These are phyloP conservation scores for Lactarius akahatsu DNA, from an alignment of 768 basidiomycete genomes.

Conservation along the genomic window DNA sequence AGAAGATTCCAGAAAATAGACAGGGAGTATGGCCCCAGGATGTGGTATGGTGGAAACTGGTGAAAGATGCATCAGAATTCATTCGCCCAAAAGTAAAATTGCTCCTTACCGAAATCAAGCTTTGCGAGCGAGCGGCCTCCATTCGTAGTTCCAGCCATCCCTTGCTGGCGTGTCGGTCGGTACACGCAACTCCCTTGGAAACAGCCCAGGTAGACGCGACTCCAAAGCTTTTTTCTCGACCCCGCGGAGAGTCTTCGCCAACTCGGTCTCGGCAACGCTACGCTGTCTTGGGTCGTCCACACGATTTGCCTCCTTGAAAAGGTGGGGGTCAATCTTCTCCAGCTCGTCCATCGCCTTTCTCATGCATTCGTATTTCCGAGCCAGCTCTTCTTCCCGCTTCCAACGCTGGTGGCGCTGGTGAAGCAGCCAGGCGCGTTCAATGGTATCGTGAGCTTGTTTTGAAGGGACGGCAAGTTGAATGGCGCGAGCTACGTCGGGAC, in stretches of 20 bases:
- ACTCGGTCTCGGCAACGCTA: conserved; percentile 54
- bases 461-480: conserved; percentile 85
- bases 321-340: conserved; percentile 49
- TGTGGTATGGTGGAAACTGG: not conserved
- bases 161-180: conserved; percentile 84
- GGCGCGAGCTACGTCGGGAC: conserved; percentile 72
- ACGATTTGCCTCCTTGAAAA: conserved; percentile 72
- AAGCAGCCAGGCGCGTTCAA: conserved; percentile 87
- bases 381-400: conserved; percentile 62
- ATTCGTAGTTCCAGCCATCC: conserved; percentile 85
- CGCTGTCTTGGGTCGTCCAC: conserved; percentile 71
- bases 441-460: conserved; percentile 86
- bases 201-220: conserved; percentile 73
- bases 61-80: not conserved
- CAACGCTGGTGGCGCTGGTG: conserved; percentile 75
- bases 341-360: conserved; percentile 81
- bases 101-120: conserved; percentile 18
- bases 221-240: conserved; percentile 71
- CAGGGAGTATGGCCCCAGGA: not conserved
- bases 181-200: conserved; percentile 83
- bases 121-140: conserved; percentile 48
- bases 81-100: not conserved
- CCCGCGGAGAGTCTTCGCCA: conserved; percentile 59
- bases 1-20: not conserved
- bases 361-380: conserved; percentile 82